Evolutionary conservation across 2,329 filamentous ascomycete species (phyloP), one percentile per base, ranked within the genome.

Genomic region (Claviceps sp.): DNA sequence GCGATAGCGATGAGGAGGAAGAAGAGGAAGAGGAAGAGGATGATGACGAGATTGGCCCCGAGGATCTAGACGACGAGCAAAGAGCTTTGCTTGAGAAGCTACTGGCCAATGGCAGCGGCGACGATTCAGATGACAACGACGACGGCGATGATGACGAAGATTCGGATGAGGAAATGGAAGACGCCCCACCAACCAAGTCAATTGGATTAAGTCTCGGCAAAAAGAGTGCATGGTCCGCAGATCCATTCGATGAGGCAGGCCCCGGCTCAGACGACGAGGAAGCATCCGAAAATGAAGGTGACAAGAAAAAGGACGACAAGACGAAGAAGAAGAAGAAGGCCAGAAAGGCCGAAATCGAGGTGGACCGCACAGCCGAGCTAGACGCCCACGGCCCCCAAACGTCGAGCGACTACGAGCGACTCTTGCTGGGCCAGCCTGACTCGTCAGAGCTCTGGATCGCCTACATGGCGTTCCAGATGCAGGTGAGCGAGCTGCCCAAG

Each of bases 381-480:
- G 89, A 96, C 65, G 82, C 79, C 47, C 81, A 90, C 59, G 91
- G 91, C 0, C 93, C 93, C 2, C 89, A 94, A 65, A 91, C 88
- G 1, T 79, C 87, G 16, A 87, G 86, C 56, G 94, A 98, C 68
- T 98, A 89, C 66, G 94, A 98, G 70, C 85, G 93, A 59, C 82
- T 96, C 24, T 79, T 98, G 43, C 80, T 98, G 22, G 88, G 89
- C 52, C 86, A 95, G 65, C 89, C 93, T 2, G 89, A 97, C 70
- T 91, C 87, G n/a, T 94, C 91, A 0, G 76, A 85, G 55, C 78
- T 97, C 30, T 98, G 93, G 93, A 87, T 96, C 51, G 81, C 88
- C 58, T 98, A 98, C 71, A 97, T 98, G 88, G 89, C 90, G n/a
- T 95, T 95, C 77, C 88, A 97, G 69, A 84, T 96, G 67, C 85